These are phyloP conservation scores for Truncatella angustata DNA, from an alignment of 2,329 filamentous ascomycete species.

Conservation along the genomic window DNA sequence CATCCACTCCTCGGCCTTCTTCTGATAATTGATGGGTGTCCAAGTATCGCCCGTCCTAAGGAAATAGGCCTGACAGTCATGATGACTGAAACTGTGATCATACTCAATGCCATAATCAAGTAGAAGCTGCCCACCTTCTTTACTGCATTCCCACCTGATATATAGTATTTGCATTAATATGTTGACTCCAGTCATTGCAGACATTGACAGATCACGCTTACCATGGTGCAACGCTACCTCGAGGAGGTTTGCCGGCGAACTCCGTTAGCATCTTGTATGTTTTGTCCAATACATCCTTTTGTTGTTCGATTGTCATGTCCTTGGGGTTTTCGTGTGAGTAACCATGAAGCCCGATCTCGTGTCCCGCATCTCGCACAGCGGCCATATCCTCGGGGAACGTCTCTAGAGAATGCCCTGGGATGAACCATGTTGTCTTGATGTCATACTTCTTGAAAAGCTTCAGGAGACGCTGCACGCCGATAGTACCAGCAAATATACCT, in stretches of 20 bases:
- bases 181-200: too few relatives aligned
- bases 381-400: constrained; percentile 46
- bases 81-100: constrained; percentile 65
- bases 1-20: constrained; percentile 64
- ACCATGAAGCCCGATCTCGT: constrained; percentile 60
- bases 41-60: constrained; percentile 62
- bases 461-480: constrained; percentile 63
- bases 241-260: constrained; percentile 69
- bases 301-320: constrained; percentile 72
- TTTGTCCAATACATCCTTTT: constrained; percentile 72
- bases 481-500: constrained; percentile 64
- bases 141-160: constrained; percentile 62
- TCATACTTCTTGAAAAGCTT: constrained; percentile 68
- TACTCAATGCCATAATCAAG: constrained; percentile 68
- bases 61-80: constrained; percentile 65
- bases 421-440: constrained; percentile 62
- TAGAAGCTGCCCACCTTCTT: constrained; percentile 64
- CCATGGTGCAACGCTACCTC: constrained; percentile 69
- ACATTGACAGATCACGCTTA: too few relatives aligned
- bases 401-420: constrained; percentile 47
- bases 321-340: constrained; percentile 74
- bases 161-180: constrained; percentile 45
- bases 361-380: constrained; percentile 42
- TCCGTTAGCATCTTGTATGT: constrained; percentile 70
- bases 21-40: constrained; percentile 66